These are phyloP conservation scores for Noccaea caerulescens DNA, from an alignment of 345 rosid species.

Conservation along the genomic window DNA sequence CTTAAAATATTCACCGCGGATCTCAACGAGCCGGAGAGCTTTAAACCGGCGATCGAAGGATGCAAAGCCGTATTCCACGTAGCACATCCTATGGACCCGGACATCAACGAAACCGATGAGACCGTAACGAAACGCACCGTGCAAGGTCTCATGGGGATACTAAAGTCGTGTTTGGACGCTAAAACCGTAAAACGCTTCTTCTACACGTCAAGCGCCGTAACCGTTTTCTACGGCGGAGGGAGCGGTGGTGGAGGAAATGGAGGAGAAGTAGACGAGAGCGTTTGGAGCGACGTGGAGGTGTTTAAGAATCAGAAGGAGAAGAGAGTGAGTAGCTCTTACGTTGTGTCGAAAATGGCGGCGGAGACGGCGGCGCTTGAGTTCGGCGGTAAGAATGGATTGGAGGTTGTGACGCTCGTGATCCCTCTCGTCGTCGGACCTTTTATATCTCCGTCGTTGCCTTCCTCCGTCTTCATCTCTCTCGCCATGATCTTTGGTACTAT, in stretches of 20 bases:
- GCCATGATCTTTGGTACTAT: conserved; percentile 47
- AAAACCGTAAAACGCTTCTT: conserved; percentile 63
- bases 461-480: conserved; percentile 43
- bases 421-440: conserved; percentile 59
- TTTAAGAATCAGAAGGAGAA: conserved; percentile 41
- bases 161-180: conserved; percentile 55
- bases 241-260: conserved; percentile 28
- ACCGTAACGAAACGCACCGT: conserved; percentile 53
- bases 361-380: conserved; percentile 52
- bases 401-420: conserved; percentile 51
- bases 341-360: conserved; percentile 48
- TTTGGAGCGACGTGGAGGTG: conserved; percentile 43
- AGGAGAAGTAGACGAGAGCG: conserved; percentile 45
- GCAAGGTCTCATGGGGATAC: conserved; percentile 56
- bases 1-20: conserved; percentile 62
- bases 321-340: conserved; percentile 42
- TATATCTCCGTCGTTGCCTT: conserved; percentile 53
- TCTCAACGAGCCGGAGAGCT: conserved; percentile 55
- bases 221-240: conserved; percentile 41
- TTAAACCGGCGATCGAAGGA: conserved; percentile 57
- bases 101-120: conserved; percentile 52
- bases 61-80: conserved; percentile 67
- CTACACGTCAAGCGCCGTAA: conserved; percentile 61
- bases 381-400: conserved; percentile 47
- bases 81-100: conserved; percentile 55